Base-by-base conservation (phyloP, 805 yeast genomes). In the Saccharomyces mikatae region DNA sequence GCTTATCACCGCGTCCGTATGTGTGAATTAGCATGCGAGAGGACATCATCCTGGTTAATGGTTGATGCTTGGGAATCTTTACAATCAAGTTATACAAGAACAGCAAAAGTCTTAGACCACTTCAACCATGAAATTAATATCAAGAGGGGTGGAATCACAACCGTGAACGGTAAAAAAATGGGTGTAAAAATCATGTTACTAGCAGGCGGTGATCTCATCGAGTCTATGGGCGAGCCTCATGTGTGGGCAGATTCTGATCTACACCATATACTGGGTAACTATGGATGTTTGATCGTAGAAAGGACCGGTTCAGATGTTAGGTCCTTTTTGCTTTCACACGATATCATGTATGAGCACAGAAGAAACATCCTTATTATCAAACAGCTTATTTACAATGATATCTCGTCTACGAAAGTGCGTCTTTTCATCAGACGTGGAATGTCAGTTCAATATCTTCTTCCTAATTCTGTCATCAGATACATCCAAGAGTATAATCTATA, bases 141-240 rank as follows among this genome's bases (percentile, higher is more conserved):
- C 56, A 88, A 87, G 67, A 76, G 96, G 54, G 91, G 95, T 21
- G 99, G 99, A 14, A 83, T 94, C n/a, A 64, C 71, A 58, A 81
- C 82, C 9, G 75, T 77, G 6, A 74, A 76, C 48, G 87, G 88
- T 13, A 79, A 81, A 30, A 74, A 74, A 56, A 78, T 89, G 54
- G 97, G 96, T 24, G 96, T 87, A 52, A 92, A 92, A 69, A 86
- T 94, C 64, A 92, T 94, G 98, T 78, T 94, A 54, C 75, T 94
- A 44, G 99, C 99, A 0, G 99, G 99, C 51, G 99, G 99, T 47
- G 99, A 94, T 71, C 79, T 94, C 62, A 94, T 94, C 52, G 99
- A 94, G 70, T 85, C 95, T 47, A 94, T 94, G 98, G 99, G 99
- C n/a, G 99, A 94, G 71, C 98, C 99, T 26, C 92, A 92, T 64